phyloP scores from a whole-genome alignment of 1,284 basidiomycete species.

The Cryptococcus sp. region DNA sequence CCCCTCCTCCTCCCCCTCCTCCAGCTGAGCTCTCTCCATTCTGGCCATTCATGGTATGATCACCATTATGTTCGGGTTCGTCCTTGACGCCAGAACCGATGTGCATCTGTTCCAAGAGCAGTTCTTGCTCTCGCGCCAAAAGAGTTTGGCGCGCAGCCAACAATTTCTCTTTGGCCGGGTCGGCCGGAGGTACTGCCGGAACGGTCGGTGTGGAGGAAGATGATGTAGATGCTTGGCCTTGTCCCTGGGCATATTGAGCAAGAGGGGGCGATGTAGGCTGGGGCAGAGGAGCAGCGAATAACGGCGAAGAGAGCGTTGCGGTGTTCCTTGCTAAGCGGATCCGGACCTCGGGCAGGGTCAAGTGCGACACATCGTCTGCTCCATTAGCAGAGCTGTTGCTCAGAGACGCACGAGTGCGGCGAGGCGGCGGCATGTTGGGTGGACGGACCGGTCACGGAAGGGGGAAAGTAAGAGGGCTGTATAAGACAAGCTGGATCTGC shows the following conservation, averaged over 20 bases:
- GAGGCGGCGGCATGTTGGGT: too few relatives aligned
- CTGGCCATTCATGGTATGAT: not conserved
- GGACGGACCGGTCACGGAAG: too few relatives aligned
- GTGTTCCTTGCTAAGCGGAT: constrained; percentile 45
- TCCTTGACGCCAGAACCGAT: constrained; percentile 6
- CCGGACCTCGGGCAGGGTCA: constrained; percentile 39
- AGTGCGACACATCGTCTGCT: constrained; percentile 36
- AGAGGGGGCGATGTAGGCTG: constrained; percentile 2
- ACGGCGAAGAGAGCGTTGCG: constrained; percentile 32
- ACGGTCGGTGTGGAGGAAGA: not conserved
- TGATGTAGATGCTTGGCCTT: constrained; percentile 1
- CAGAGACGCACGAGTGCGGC: too few relatives aligned
- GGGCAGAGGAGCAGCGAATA: constrained; percentile 24
- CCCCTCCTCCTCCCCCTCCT: constrained; percentile 3
- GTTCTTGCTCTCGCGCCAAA: constrained; percentile 39
- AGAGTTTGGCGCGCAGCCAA: constrained; percentile 33
- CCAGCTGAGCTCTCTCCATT: constrained; percentile 2
- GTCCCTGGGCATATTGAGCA: constrained; percentile 1
- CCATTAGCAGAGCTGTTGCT: too few relatives aligned
- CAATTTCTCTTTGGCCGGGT: constrained; percentile 40
- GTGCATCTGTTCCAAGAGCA: constrained; percentile 24
- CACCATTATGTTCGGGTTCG: not conserved
- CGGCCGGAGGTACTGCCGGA: constrained; percentile 5
- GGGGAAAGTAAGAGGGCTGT: too few relatives aligned
- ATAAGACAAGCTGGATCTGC: too few relatives aligned